phyloP scores from a whole-genome alignment of 805 yeast species.

The Candida chilensis region DNA sequence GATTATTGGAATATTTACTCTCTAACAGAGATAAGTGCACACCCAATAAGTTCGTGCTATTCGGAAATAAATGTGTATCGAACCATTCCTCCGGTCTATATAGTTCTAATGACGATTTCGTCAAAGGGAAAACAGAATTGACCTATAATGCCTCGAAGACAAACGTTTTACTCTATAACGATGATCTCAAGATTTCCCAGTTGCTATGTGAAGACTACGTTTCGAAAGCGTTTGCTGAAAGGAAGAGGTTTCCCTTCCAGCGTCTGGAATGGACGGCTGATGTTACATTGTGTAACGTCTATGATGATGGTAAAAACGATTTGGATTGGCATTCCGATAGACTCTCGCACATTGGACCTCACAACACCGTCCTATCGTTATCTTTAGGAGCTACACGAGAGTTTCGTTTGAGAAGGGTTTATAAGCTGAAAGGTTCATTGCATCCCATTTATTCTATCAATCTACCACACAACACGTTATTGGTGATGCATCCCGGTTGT shows the following conservation, averaged over 20 bases:
- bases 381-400: conserved; percentile 65
- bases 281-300: conserved; percentile 48
- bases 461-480: conserved; percentile 60
- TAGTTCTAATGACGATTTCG: conserved; percentile 7
- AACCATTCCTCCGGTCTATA: conserved; percentile 41
- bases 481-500: conserved; percentile 72
- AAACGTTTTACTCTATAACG: conserved; percentile 21
- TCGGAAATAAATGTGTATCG: conserved; percentile 52
- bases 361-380: conserved; percentile 56
- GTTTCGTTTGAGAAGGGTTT: conserved; percentile 44
- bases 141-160: conserved; percentile 34
- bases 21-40: conserved; percentile 28
- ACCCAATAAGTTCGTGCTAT: conserved; percentile 44
- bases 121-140: conserved; percentile 6
- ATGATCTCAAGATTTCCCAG: conserved; percentile 28
- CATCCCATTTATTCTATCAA: conserved; percentile 39
- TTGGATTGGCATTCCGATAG: conserved; percentile 76
- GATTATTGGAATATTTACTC: conserved; percentile 30
- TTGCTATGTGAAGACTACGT: conserved; percentile 27
- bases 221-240: conserved; percentile 20
- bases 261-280: conserved; percentile 39
- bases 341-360: conserved; percentile 64
- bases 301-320: conserved; percentile 36
- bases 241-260: conserved; percentile 27
- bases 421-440: conserved; percentile 10